Evolutionary conservation across 2,329 filamentous ascomycete genomes (phyloP).

Genomic region (Aspergillus amoenus): DNA sequence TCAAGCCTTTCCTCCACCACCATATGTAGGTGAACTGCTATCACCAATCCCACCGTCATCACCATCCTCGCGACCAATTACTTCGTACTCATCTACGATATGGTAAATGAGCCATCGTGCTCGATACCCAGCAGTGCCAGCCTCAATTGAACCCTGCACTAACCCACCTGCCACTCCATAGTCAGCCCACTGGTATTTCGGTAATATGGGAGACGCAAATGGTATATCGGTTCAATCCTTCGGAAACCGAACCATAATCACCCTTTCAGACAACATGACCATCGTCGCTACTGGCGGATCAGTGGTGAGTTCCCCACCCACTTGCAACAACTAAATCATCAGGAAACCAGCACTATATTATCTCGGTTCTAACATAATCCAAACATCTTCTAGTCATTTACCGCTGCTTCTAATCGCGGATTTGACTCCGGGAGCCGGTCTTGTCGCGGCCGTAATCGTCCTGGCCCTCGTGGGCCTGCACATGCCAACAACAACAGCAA

Average conservation of each 20-base stretch:
- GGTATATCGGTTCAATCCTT: not conserved
- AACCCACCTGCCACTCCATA: not conserved
- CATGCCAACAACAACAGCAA: not conserved
- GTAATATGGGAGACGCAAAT: not conserved
- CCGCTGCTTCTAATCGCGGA: not conserved
- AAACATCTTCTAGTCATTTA: not conserved
- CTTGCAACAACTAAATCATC: not conserved
- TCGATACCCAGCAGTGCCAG: not conserved
- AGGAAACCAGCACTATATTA: too few species aligned
- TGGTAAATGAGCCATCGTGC: not conserved
- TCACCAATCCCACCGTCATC: not conserved
- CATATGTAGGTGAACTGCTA: not conserved
- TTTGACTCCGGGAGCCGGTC: too few species aligned
- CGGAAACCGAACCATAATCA: not conserved
- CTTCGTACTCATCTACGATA: not conserved
- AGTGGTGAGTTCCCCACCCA: not conserved
- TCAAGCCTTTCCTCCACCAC: not conserved
- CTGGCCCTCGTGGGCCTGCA: not conserved
- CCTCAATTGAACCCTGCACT: not conserved
- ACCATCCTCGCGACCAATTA: not conserved
- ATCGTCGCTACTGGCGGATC: not conserved
- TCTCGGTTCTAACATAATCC: not conserved
- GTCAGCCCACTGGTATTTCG: not conserved
- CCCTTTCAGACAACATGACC: not conserved
- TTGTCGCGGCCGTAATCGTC: not conserved